Evolutionary conservation across 1,284 basidiomycete genomes (phyloP).

Genomic region (Pseudomicrostroma phylloplanum): DNA sequence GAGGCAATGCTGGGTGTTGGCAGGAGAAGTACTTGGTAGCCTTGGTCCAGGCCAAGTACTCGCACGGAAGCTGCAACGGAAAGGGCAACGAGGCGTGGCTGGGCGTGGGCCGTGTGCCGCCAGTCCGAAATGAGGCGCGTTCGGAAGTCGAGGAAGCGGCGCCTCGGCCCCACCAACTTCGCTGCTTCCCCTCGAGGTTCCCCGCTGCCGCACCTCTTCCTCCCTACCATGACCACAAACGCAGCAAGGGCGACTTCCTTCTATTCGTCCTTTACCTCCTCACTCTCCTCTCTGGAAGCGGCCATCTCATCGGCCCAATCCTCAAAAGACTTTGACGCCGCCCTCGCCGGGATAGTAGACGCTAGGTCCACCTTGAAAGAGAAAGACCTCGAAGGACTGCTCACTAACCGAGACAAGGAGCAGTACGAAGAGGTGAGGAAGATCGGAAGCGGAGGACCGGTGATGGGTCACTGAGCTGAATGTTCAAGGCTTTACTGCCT

Average conservation of each 20-base stretch:
- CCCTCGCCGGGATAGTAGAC: not conserved
- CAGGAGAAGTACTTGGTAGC: too few relatives aligned
- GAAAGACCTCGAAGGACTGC: not conserved
- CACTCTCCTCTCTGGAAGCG: not conserved
- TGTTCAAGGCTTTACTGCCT: not conserved
- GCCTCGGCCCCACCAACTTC: too few relatives aligned
- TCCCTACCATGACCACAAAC: not conserved
- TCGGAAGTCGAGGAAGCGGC: too few relatives aligned
- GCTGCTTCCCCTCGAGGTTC: not conserved
- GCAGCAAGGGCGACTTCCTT: not conserved
- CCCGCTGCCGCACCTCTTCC: conserved; percentile 1
- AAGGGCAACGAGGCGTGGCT: too few relatives aligned
- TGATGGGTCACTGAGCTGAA: not conserved
- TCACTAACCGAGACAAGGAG: conserved; percentile 1
- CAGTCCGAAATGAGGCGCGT: too few relatives aligned
- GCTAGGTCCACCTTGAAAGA: not conserved
- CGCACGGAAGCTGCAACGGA: too few relatives aligned
- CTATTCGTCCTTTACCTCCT: conserved; percentile 1
- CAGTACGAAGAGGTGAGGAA: conserved; percentile 3
- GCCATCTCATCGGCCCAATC: not conserved
- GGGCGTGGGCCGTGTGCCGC: too few relatives aligned
- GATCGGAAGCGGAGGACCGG: not conserved
- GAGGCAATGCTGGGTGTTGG: too few relatives aligned
- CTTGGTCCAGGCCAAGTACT: too few relatives aligned
- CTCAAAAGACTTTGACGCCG: not conserved